Conservation (phyloP, 768 basidiomycete genomes). For the Baorangia bicolor region DNA sequence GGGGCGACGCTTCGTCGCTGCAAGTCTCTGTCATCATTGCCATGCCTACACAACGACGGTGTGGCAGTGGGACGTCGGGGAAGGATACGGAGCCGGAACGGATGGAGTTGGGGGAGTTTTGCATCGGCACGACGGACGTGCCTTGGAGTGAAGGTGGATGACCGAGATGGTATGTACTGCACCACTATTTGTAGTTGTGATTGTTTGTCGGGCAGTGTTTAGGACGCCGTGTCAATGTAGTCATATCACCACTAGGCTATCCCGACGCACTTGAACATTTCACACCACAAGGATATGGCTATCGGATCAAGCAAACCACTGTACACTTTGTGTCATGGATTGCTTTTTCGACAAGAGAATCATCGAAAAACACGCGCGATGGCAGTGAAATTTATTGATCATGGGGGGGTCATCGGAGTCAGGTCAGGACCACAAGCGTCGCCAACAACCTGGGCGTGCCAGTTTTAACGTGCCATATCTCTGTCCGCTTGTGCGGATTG, state of each 20-base stretch:
- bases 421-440: too few species aligned
- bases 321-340: neutral
- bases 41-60: conserved; percentile 35
- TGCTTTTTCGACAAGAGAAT: neutral
- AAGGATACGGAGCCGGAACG: conserved; percentile 6
- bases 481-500: too few species aligned
- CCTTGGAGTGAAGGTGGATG: conserved; percentile 11
- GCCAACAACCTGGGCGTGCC: too few species aligned
- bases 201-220: neutral
- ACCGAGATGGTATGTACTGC: neutral
- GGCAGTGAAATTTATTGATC: neutral
- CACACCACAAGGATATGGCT: neutral
- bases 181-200: neutral
- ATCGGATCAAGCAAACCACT: neutral
- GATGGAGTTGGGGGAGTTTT: conserved; percentile 37
- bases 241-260: too few species aligned
- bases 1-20: conserved; percentile 21
- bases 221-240: too few species aligned
- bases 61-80: neutral
- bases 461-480: too few species aligned
- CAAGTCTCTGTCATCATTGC: conserved; percentile 42
- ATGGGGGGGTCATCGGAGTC: too few species aligned
- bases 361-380: neutral
- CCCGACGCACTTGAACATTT: too few species aligned
- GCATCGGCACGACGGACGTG: conserved; percentile 26